These are phyloP conservation scores for Microthlaspi erraticum DNA, from an alignment of 345 rosid genomes.

Conservation along the genomic window DNA sequence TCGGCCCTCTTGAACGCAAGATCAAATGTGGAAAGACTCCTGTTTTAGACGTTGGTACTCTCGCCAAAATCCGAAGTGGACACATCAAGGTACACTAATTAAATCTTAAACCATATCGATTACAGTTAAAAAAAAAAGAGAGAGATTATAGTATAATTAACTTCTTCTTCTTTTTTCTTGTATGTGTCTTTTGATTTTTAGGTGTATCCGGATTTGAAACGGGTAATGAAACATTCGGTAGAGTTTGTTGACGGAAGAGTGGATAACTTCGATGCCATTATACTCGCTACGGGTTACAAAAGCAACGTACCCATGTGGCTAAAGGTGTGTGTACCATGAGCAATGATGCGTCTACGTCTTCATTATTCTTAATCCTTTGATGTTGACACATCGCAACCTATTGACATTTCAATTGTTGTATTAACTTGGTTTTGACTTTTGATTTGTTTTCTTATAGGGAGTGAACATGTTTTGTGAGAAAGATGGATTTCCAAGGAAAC, in stretches of 20 bases:
- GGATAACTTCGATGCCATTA: conserved; percentile 68
- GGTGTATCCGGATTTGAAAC: conserved; percentile 69
- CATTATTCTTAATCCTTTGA: conserved; percentile 38
- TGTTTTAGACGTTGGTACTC: conserved; percentile 79
- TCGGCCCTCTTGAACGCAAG: conserved; percentile 84
- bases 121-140: neutral
- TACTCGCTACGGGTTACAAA: conserved; percentile 89
- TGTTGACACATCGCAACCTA: neutral
- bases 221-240: conserved; percentile 50
- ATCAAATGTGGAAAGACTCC: conserved; percentile 79
- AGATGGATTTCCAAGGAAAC: conserved; percentile 65
- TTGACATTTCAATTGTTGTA: conserved; percentile 11
- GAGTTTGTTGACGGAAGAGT: conserved; percentile 79
- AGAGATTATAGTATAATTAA: neutral
- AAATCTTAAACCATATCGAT: neutral
- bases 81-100: conserved; percentile 64
- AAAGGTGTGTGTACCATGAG: conserved; percentile 55
- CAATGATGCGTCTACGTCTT: conserved; percentile 38
- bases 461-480: conserved; percentile 62
- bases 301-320: conserved; percentile 85
- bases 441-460: conserved; percentile 49
- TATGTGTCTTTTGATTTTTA: conserved; percentile 18
- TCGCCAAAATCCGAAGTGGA: conserved; percentile 70
- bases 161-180: too few relatives aligned
- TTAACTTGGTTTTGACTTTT: conserved; percentile 14